Base-by-base conservation (phyloP, 805 yeast species). In the Blastobotrys terrestris region DNA sequence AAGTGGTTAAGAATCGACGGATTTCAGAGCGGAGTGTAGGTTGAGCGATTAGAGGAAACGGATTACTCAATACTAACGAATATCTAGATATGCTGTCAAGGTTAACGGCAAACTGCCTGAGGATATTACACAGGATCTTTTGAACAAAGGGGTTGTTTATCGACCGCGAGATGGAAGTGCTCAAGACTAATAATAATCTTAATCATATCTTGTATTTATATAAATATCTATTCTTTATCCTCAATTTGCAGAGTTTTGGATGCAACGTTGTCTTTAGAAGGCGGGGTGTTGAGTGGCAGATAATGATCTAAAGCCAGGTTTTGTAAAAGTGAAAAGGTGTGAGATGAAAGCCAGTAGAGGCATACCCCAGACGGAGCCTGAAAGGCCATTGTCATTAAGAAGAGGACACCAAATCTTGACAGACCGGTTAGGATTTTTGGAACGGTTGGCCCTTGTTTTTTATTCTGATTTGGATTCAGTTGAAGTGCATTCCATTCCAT, bases 1-100 rank as follows among this genome's bases (percentile, higher is more conserved):
- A 81, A 87, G 65, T 92, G 99, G 99, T 74, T 92, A 53, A 81
- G 97, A 68, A 84, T 92, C 31, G 96, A 88, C 63, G 84, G 87
- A 15, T 88, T 89, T 66, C 84, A 81, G 19, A 87, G 95, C 0
- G 99, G 98, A 0, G 67, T 92, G 61, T 90, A 44, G 13, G 50
- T 20, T 26, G 43, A 20, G 2, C 13, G 18, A n/a, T 35, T 18
- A 26, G 15, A 3, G 15, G 4, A 11, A 16, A n/a, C n/a, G n/a
- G 3, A 2, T 22, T 19, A 15, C 26, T 2, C 14, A 46, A 19
- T 46, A 35, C 16, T 31, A 15, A 46, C 19, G n/a, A n/a, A 13
- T 15, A n/a, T 15, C 3, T n/a, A 44, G 48, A 26, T 66, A 94
- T 62, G 99, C 99, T 0, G 95, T 91, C 31, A 87, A 92, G 64